Evolutionary conservation across 805 yeast species (phyloP), one percentile per base, ranked within the genome.

Genomic region (Yarrowia yakushimensis): DNA sequence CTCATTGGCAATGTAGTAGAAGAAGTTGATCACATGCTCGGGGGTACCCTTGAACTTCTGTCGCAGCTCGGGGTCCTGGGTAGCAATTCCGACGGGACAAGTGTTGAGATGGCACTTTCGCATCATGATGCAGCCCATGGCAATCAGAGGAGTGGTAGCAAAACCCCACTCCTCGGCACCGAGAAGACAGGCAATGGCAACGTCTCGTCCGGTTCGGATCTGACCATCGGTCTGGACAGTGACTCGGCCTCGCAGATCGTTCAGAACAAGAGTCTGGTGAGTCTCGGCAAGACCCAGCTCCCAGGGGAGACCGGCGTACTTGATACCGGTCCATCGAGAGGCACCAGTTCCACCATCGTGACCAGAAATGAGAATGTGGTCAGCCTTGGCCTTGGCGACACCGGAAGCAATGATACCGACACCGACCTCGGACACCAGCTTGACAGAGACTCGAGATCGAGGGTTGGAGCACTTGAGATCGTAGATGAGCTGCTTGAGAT

Each of bases 261-360:
- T 93, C 75, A 93, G 81, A 4, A 93, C 99, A 71, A 93, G 81
- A 27, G 99, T 94, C 80, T 93, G 99, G 73, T 93, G 99, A 20
- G 98, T 88, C 79, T 93, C 99, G 64, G 98, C 98, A 66, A 93
- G 82, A 73, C 99, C 99, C 69, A 93, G 82, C 77, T 93, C 99
- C 99, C 99, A 93, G 54, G 99, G 98, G 68, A 93, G 82, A 77
- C 99, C 98, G 64, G 99, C 97, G 73, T 92, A 86, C 75, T 92
- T 92, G 74, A 93, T 91, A 74, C 97, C 94, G 20, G 97, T 92
- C 90, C 96, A 90, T 75, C 96, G 85, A 65, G 97, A 93, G 64
- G 99, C 99, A 85, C 99, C 99, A 64, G 99, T 93, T 80, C 99
- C 99, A 83, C 99, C 99, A 76, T 93, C 98, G 72, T 96, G 97